Evolutionary conservation across 2,329 filamentous ascomycete species (phyloP), one percentile per base, ranked within the genome.

Genomic region (Neoscytalidium dimidiatum): DNA sequence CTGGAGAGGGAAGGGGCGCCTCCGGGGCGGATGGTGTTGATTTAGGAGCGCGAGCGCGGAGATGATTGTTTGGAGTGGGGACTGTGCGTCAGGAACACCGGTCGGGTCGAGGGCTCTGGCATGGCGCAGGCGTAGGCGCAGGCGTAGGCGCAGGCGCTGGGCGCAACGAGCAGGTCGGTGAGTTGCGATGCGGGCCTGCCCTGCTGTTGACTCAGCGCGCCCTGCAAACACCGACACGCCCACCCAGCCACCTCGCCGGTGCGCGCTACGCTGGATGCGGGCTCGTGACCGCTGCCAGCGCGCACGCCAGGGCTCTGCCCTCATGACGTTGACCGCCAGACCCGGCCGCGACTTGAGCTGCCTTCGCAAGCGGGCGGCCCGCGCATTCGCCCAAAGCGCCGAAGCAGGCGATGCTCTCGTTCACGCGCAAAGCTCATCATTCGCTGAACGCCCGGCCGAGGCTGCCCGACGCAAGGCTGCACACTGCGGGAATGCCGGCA

Each of bases 1-100:
- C 53, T 46, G 56, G 41, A 29, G 56, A 46, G 21, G 56, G 56
- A 33, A 57, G 28, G 41, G 56, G 41, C n/a, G 56, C 56, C 56
- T 31, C 56, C 28, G 56, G 56, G 56, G 56, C 56, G 17, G 53
- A 17, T 23, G 53, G 53, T 21, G 53, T 58, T 58, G 56, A 41
- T 60, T 60, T 60, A 60, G 56, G 56, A 60, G 56, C 56, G 41
- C 28, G 26, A 19, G n/a, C 26, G 49, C 38, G 41, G 56, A 60
- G 56, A 60, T 48, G 56, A 60, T 41, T 46, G 56, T 46, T 23
- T 33, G 6, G 56, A 28, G 56, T 60, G 56, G 56, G 35, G 56
- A 60, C 56, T 38, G 51, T 35, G 51, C 51, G 33, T 21, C 51
- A 35, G 51, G 31, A 35, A 41, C 38, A 46, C 43, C 43, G 43